Percentiles rank a stretch among this genome's conserved stretches.
phyloP scores from a whole-genome alignment of 2,329 filamentous ascomycete species.

The Fusarium beomiforme region DNA sequence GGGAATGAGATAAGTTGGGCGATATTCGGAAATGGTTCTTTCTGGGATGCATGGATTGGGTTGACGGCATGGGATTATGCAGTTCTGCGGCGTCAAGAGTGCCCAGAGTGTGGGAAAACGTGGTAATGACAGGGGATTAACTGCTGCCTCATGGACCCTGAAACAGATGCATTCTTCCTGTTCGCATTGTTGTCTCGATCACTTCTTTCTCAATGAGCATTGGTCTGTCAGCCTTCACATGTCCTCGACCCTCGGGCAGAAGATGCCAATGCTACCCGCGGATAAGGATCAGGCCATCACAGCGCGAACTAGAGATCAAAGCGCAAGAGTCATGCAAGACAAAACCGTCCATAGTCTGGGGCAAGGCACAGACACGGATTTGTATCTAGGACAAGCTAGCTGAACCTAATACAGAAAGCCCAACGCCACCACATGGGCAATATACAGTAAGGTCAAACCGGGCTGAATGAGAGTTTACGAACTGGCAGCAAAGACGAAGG shows the following conservation, averaged over 20 bases:
- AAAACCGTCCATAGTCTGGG: conserved; percentile 23
- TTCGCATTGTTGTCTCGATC: background rate
- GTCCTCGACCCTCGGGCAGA: background rate
- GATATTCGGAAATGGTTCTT: conserved; percentile 5
- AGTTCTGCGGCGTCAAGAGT: conserved; percentile 19
- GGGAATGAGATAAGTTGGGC: background rate
- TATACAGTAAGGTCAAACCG: conserved; percentile 3
- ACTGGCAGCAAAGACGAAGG: background rate
- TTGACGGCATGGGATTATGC: conserved; percentile 10
- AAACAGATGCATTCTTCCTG: background rate
- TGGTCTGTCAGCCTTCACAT: background rate
- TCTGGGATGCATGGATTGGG: conserved; percentile 4
- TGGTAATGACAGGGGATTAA: conserved; percentile 23
- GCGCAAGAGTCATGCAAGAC: conserved; percentile 34
- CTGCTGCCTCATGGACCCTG: conserved; percentile 19
- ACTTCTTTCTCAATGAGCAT: background rate
- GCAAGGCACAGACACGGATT: conserved; percentile 26
- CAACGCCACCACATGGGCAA: conserved; percentile 37
- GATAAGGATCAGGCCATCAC: background rate
- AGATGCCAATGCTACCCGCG: background rate
- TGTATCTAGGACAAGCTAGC: conserved; percentile 37
- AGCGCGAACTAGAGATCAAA: background rate
- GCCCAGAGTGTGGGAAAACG: conserved; percentile 26
- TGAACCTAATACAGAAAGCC: conserved; percentile 34
- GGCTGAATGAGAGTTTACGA: conserved; percentile 7